Base-by-base conservation (phyloP, 768 basidiomycete species). In the Suillus brevipes region DNA sequence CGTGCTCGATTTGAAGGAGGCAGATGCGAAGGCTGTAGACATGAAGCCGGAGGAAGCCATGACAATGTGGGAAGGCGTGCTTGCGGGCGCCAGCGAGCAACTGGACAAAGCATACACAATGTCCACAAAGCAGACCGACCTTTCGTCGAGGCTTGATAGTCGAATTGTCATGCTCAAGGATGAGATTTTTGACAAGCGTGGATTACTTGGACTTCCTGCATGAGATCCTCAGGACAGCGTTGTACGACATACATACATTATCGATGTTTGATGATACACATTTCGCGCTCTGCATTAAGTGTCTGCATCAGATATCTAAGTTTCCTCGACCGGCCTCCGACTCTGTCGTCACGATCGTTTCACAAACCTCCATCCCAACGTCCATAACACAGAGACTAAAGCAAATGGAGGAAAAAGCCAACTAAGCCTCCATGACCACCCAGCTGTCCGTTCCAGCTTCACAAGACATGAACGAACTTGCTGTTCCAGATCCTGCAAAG, bases 121-220 rank as follows among this genome's bases (percentile, higher is more conserved):
- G 34, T 75, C 84, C 43, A 80, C 86, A 49, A 80, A 83, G 25
- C 86, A 81, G 70, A 73, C 82, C 65, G 91, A 92, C 75, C 65
- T 93, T 71, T 84, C 84, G 50, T 87, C 87, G 64, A 78, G 90
- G 72, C 72, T 93, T 64, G 91, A 92, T 64, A 89, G 84, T 73
- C 77, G 91, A 73, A 82, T 91, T 58, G 78, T 82, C 63, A 87
- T 92, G 87, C 73, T 91, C 62, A 81, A 80, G 67, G 88, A 90
- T 71, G 89, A 92, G 84, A 87, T 93, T 69, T 78, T 71, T 71
- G 71, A 77, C 68, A 92, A 91, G 82, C 81, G 79, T 72, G 83
- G 82, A 71, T 81, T 83, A 78, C 63, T 79, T 13, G 81, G 74
- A 8, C 61, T 64, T 31, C 67, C 57, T 13, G 55, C 28, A 25